A percentile compares a stretch with the other conserved stretches of the same genome.
Conservation (phyloP, 768 basidiomycete species). For the Pleurotus ostreatus region DNA sequence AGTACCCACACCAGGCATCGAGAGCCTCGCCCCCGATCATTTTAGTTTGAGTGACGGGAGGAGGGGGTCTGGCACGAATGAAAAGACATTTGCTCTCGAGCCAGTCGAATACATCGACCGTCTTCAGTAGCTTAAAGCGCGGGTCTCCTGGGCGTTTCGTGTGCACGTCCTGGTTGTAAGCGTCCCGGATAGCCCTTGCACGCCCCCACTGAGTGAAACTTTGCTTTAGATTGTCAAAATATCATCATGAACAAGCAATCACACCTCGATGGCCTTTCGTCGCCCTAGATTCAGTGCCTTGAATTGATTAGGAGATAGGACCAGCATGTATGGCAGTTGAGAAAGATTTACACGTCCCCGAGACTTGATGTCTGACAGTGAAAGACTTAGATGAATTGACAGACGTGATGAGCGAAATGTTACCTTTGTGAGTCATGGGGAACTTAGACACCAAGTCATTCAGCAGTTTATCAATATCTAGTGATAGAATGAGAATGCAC, state of each 20-base stretch:
- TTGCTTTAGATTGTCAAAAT: background rate
- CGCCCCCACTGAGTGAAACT: conserved; percentile 38
- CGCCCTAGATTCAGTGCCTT: conserved; percentile 36
- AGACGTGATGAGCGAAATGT: background rate
- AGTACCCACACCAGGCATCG: conserved; percentile 1
- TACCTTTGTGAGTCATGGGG: conserved; percentile 42
- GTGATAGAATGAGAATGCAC: too few species aligned
- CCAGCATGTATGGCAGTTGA: conserved; percentile 38
- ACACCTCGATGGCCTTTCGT: conserved; percentile 49
- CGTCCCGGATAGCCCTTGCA: conserved; percentile 38
- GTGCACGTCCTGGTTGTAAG: conserved; percentile 26
- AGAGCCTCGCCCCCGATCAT: background rate
- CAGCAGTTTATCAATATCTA: conserved; percentile 16
- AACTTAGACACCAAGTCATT: conserved; percentile 28
- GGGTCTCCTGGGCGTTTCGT: conserved; percentile 8
- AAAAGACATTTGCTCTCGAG: conserved; percentile 37
- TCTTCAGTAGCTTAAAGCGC: conserved; percentile 24
- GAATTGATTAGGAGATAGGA: conserved; percentile 28
- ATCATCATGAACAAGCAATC: background rate
- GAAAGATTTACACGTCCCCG: conserved; percentile 1
- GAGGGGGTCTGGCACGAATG: conserved; percentile 13
- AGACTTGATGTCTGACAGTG: conserved; percentile 21
- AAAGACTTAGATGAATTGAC: background rate
- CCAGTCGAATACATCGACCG: conserved; percentile 45
- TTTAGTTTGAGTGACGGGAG: background rate